phyloP scores from a whole-genome alignment of 73 alveolate genomes.

The Paraurostyla sp. region DNA sequence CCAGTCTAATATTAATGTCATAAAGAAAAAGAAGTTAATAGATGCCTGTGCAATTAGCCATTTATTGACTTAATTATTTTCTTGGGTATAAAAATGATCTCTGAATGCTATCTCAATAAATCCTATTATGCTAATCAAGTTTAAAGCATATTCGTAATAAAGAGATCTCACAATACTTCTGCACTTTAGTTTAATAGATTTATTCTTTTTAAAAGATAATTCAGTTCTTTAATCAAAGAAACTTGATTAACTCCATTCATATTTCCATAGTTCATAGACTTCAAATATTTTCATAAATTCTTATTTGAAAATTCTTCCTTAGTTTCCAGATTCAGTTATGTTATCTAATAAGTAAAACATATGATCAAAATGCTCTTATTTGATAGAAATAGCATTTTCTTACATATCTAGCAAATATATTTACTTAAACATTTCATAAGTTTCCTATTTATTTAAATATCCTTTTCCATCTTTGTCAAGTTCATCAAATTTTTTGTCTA shows the following conservation, averaged over 20 bases:
- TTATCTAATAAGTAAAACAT: constrained; percentile 28
- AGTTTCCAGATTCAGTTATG: constrained; percentile 3
- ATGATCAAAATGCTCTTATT: constrained; percentile 29
- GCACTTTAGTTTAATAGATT: not conserved
- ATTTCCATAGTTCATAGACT: constrained; percentile 56
- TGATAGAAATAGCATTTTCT: not conserved
- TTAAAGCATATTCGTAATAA: not conserved
- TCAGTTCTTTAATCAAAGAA: constrained; percentile 26
- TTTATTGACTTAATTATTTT: not conserved
- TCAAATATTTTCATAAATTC: constrained; percentile 69
- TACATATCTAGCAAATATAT: constrained; percentile 26
- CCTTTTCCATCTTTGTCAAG: constrained; percentile 66
- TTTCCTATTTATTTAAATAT: constrained; percentile 47
- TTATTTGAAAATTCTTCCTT: constrained; percentile 36
- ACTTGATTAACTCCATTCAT: constrained; percentile 5
- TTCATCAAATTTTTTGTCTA: constrained; percentile 24
- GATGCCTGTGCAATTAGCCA: not conserved
- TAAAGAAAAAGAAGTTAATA: not conserved
- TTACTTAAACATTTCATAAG: constrained; percentile 45
- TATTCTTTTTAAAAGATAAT: not conserved
- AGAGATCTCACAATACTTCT: constrained; percentile 6
- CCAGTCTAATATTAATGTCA: constrained; percentile 24
- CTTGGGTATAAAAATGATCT: not conserved
- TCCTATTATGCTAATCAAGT: not conserved
- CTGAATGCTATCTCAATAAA: constrained; percentile 26